Evolutionary conservation across 129 eudicot genomes (phyloP).

Genomic region (Lactuca sativa): DNA sequence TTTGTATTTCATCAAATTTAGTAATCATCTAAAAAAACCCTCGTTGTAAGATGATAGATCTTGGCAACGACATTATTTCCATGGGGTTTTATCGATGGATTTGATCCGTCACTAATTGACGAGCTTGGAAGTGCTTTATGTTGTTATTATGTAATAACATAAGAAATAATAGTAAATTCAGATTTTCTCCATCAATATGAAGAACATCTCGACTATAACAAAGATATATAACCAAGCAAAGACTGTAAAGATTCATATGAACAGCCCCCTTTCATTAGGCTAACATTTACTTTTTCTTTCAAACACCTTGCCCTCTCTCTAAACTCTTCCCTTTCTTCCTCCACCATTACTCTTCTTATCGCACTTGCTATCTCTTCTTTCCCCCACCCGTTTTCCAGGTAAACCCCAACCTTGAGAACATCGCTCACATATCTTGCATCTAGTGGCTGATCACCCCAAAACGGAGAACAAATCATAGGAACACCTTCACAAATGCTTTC

Average conservation of each 20-base stretch:
- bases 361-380: slow-evolving; percentile 29
- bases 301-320: slow-evolving; percentile 26
- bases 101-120: too few relatives aligned
- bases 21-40: too few relatives aligned
- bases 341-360: slow-evolving; percentile 34
- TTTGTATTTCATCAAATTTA: too few relatives aligned
- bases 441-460: slow-evolving; percentile 39
- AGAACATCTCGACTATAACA: slow-evolving; percentile 7
- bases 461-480: slow-evolving; percentile 52
- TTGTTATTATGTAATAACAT: neutral
- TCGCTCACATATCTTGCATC: slow-evolving; percentile 41
- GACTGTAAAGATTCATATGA: slow-evolving; percentile 29
- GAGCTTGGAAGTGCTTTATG: neutral
- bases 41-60: too few relatives aligned
- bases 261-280: slow-evolving; percentile 39
- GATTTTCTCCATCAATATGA: neutral
- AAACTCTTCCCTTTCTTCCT: slow-evolving; percentile 36
- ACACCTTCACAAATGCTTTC: slow-evolving; percentile 56
- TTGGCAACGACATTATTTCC: too few relatives aligned
- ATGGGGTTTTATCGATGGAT: too few relatives aligned
- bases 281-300: slow-evolving; percentile 31
- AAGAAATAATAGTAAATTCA: too few relatives aligned
- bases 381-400: slow-evolving; percentile 33
- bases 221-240: slow-evolving; percentile 21
- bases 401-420: slow-evolving; percentile 37